Evolutionary conservation across 208 protist species (phyloP), one percentile per base, ranked within the genome.

Genomic region (Acanthamoeba pearcei): DNA sequence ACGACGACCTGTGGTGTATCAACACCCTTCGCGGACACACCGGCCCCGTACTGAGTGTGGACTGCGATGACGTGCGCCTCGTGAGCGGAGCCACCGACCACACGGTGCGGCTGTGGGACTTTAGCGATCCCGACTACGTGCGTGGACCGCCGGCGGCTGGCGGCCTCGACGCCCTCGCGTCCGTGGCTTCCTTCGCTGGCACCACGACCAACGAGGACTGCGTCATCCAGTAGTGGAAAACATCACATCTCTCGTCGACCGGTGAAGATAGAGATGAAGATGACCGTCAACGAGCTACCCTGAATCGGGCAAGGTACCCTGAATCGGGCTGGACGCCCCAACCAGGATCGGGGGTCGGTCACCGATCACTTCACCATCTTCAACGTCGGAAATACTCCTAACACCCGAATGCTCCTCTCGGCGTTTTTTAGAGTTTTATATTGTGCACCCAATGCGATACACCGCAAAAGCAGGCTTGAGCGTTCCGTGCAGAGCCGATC

Each of bases 1-100:
- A 92, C 86, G 86, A 92, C 38, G 86, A 92, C 60, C n/a, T 92
- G 55, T 92, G 86, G 86, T 92, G 86, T 62, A n/a, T 92, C 86
- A 92, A 92, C 60, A 92, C 86, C 5, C 86, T 92, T 12, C 86
- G 86, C 60, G 86, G 86, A 13, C 86, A 92, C 62, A 76, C 62
- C 15, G 86, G 86, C n/a, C 38, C 53, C 19, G 86, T 92, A 19
- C 62, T 68, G 38, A 27, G 51, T 6, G 42, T 92, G 9, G 86
- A 92, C 62, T 68, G 35, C 49, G 86, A 92, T 32, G 55, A 68
- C 38, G n/a, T 46, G 62, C 55, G 62, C 13, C 62, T 92, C 60
- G 64, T 53, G 22, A 92, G 62, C 62, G 86, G 86, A 22, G 62
- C 42, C 86, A 68, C 64, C 62, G 86, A 92, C 19, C 32, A 51